Evolutionary conservation across 116 monocot genomes (phyloP).

Genomic region (Cymodocea nodosa): DNA sequence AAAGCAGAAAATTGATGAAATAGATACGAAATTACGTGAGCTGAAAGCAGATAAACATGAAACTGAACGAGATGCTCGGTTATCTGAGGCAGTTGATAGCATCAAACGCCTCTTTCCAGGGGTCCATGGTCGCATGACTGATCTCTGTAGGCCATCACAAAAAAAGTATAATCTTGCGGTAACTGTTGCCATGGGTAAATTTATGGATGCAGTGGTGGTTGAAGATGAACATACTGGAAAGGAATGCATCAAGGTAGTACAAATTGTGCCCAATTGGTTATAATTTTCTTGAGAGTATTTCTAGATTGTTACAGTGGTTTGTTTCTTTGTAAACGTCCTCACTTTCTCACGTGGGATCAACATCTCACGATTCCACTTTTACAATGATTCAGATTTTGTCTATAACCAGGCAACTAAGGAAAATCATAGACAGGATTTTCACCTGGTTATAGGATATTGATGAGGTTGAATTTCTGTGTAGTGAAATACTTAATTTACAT

Average conservation of each 20-base stretch:
- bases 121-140: slow-evolving; percentile 96
- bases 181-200: slow-evolving; percentile 99
- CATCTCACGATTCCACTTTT: no score
- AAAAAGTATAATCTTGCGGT: slow-evolving; percentile 88
- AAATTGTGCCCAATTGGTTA: neutral
- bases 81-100: slow-evolving; percentile 86
- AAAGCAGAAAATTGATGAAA: slow-evolving; percentile 77
- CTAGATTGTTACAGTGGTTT: no score
- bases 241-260: slow-evolving; percentile 89
- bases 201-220: slow-evolving; percentile 99
- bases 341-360: no score
- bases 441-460: no score
- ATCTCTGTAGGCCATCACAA: slow-evolving; percentile 85
- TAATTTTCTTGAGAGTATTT: neutral
- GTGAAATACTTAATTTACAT: no score
- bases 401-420: no score
- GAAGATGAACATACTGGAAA: slow-evolving; percentile 97
- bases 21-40: slow-evolving; percentile 62
- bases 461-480: no score
- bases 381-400: no score
- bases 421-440: no score
- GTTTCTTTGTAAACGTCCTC: no score
- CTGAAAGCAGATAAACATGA: slow-evolving; percentile 97
- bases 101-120: slow-evolving; percentile 83
- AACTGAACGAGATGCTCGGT: slow-evolving; percentile 84